phyloP scores from a whole-genome alignment of 768 basidiomycete species.

The Tylopilus sp. region DNA sequence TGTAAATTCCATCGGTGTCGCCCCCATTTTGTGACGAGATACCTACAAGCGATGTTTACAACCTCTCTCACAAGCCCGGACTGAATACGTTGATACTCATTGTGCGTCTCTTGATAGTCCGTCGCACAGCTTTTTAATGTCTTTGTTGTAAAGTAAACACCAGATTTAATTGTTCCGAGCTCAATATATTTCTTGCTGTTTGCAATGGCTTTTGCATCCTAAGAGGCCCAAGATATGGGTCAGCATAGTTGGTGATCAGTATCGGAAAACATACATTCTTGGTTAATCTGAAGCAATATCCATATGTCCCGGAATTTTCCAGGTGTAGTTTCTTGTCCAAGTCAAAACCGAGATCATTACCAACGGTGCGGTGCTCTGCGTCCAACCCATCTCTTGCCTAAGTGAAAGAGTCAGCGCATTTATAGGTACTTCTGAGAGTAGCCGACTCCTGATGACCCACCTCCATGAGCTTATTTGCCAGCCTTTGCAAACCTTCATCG shows the following conservation, averaged over 20 bases:
- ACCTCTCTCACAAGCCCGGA: conserved; percentile 86
- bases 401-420: background rate
- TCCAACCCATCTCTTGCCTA: conserved; percentile 79
- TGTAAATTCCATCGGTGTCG: conserved; percentile 27
- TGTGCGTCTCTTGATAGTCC: conserved; percentile 64
- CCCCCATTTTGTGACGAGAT: background rate
- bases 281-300: conserved; percentile 90
- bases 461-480: conserved; percentile 64
- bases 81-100: conserved; percentile 74
- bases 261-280: conserved; percentile 62
- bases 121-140: conserved; percentile 67
- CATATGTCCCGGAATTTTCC: conserved; percentile 85
- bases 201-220: conserved; percentile 79
- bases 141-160: conserved; percentile 85
- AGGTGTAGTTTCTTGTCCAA: conserved; percentile 94
- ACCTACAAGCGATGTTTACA: conserved; percentile 84
- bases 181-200: conserved; percentile 73
- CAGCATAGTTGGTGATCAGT: background rate
- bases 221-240: background rate
- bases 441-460: conserved; percentile 27
- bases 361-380: conserved; percentile 68
- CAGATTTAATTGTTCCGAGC: conserved; percentile 79
- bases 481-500: conserved; percentile 65
- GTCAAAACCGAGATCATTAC: conserved; percentile 71
- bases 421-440: background rate